These are phyloP conservation scores for Penstemon eatonii DNA, from an alignment of 257 asterid species.

Conservation along the genomic window DNA sequence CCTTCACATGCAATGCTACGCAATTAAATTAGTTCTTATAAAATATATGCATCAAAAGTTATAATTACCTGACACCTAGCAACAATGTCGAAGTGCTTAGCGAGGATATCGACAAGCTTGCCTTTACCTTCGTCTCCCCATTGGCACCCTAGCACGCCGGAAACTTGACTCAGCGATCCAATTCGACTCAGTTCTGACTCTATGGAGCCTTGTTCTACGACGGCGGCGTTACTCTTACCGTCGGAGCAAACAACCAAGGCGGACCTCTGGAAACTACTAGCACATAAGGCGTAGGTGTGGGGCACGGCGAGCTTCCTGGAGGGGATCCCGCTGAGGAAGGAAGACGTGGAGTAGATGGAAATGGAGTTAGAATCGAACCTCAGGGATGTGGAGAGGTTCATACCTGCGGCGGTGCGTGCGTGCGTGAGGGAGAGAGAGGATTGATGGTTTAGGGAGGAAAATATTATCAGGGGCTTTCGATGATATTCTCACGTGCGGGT, in stretches of 20 bases:
- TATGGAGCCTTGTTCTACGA: too few species aligned
- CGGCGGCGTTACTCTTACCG: too few species aligned
- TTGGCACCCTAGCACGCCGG: background rate
- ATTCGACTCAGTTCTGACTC: too few species aligned
- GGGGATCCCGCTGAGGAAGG: slow-evolving; percentile 7
- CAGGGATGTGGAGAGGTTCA: slow-evolving; percentile 30
- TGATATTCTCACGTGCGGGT: background rate
- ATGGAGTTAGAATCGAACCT: background rate
- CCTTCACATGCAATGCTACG: too few species aligned
- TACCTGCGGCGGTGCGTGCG: slow-evolving; percentile 12
- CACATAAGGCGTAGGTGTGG: background rate
- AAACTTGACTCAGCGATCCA: background rate
- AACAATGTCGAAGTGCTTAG: slow-evolving; percentile 85
- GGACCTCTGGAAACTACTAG: too few species aligned
- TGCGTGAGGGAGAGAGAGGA: background rate
- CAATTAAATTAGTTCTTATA: too few species aligned
- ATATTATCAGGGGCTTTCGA: background rate
- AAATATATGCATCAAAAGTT: background rate
- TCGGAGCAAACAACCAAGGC: too few species aligned
- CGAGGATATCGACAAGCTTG: slow-evolving; percentile 31
- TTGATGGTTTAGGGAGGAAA: background rate
- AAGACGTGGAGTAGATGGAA: slow-evolving; percentile 21
- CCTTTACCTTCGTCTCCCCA: background rate
- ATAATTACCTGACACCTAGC: slow-evolving; percentile 92
- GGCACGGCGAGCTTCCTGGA: slow-evolving; percentile 9